Evolutionary conservation across 441 rosid species (phyloP).

Genomic region (Aquilaria agallochum): DNA sequence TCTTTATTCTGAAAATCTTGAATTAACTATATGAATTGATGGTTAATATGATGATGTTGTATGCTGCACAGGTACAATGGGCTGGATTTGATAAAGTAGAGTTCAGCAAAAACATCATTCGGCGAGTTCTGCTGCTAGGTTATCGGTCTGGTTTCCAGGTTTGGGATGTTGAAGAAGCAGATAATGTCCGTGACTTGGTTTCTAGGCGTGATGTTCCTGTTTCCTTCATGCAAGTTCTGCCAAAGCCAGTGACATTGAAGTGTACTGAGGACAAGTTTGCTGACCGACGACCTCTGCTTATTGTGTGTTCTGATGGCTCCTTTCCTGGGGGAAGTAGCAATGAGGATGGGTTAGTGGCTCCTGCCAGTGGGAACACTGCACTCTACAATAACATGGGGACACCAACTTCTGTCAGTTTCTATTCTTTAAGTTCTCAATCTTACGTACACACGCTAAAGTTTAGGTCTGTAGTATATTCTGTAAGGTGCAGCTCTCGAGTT

Average conservation of each 20-base stretch:
- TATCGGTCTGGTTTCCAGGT: conserved; percentile 91
- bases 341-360: conserved; percentile 37
- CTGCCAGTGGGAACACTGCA: conserved; percentile 29
- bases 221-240: conserved; percentile 80
- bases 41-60: background rate
- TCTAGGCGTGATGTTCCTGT: conserved; percentile 77
- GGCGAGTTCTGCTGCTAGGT: conserved; percentile 71
- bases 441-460: conserved; percentile 69
- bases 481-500: conserved; percentile 86
- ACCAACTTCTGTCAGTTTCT: conserved; percentile 58
- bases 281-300: conserved; percentile 66
- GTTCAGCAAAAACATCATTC: conserved; percentile 38
- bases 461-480: conserved; percentile 65
- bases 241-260: conserved; percentile 41
- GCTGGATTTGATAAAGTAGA: conserved; percentile 94
- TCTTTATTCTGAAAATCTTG: too few relatives aligned
- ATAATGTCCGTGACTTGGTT: conserved; percentile 71
- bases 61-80: conserved; percentile 64
- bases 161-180: conserved; percentile 93
- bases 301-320: conserved; percentile 57
- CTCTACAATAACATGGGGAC: conserved; percentile 34
- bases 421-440: conserved; percentile 76
- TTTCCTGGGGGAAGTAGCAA: conserved; percentile 32
- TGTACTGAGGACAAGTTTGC: conserved; percentile 41
- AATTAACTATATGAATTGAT: too few relatives aligned